Evolutionary conservation across 495 filamentous ascomycete genomes (phyloP), one percentile per base, ranked within the genome.

Genomic region (Cercophora scortea): DNA sequence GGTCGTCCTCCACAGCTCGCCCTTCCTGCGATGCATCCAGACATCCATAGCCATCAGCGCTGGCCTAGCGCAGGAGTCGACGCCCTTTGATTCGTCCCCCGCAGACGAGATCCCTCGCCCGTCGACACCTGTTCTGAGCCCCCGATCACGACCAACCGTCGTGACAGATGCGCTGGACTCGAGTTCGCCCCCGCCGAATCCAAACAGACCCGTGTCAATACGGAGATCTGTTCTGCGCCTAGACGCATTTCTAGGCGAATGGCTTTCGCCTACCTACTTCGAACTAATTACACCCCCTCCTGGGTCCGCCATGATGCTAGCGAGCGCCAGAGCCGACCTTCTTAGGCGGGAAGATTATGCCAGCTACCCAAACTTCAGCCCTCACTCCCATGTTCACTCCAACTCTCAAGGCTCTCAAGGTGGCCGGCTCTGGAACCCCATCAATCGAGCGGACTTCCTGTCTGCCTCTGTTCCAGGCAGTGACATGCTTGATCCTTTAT

Each of bases 241-340:
- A 7, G 94, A 97, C 69, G 85, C 94, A 0, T 94, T 91, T 63
- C 77, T 97, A 3, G 94, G 94, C 13, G 93, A 99, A 72, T 99
- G 93, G 93, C 75, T 97, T 41, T 86, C 85, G 5, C 88, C 89
- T 5, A 85, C 89, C 61, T 99, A 99, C 62, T 99, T 88, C 61
- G 90, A 92, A 41, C 74, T 85, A 34, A 96, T 97, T 59, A 91
- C 87, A 9, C 89, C 90, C 2, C 93, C 93, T 12, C 94, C 93
- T 2, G 78, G 79, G 42, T 91, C 89, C 3, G 79, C 85, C 13
- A 80, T 90, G 68, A 90, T 98, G 87, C 77, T 96, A 1, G 84
- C 87, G 13, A 79, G 78, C 10, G 90, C 93, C 10, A 97, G 95
- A 68, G 86, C 85, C 6, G 89, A 94, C 57, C 68, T 96, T 6